These are phyloP conservation scores for Alternaria solani DNA, from an alignment of 2,329 filamentous ascomycete species.

Conservation along the genomic window DNA sequence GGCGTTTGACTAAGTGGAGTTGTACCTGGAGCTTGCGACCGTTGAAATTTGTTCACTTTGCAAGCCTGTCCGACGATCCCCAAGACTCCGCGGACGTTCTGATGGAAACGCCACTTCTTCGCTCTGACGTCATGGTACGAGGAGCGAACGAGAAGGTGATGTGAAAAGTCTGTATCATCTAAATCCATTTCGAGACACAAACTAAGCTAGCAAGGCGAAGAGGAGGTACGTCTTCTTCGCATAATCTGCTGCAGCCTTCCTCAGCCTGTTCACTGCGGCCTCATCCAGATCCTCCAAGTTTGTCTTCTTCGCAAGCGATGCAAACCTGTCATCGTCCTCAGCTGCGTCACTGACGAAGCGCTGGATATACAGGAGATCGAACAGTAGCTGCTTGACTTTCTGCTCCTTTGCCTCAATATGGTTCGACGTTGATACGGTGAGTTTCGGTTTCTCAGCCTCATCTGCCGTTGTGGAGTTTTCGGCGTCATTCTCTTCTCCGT, in stretches of 20 bases:
- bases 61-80: not conserved
- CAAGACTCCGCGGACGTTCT: not conserved
- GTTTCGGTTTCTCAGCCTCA: slow-evolving; percentile 13
- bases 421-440: slow-evolving; percentile 18
- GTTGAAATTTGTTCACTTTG: not conserved
- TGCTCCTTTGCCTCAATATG: slow-evolving; percentile 27
- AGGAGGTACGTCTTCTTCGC: slow-evolving; percentile 83
- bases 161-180: not conserved
- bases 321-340: slow-evolving; percentile 11
- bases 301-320: slow-evolving; percentile 43
- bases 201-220: slow-evolving; percentile 72
- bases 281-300: slow-evolving; percentile 58
- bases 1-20: slow-evolving; percentile 1
- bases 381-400: slow-evolving; percentile 51
- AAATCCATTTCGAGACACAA: not conserved
- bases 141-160: not conserved
- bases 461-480: slow-evolving; percentile 4
- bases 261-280: slow-evolving; percentile 62
- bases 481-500: not conserved
- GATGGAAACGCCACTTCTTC: not conserved
- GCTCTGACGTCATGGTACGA: not conserved
- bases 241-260: slow-evolving; percentile 74
- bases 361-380: slow-evolving; percentile 56
- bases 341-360: slow-evolving; percentile 30
- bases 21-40: not conserved